These are phyloP conservation scores for Psophocarpus tetragonolobus DNA, from an alignment of 306 rosid genomes.

Conservation along the genomic window DNA sequence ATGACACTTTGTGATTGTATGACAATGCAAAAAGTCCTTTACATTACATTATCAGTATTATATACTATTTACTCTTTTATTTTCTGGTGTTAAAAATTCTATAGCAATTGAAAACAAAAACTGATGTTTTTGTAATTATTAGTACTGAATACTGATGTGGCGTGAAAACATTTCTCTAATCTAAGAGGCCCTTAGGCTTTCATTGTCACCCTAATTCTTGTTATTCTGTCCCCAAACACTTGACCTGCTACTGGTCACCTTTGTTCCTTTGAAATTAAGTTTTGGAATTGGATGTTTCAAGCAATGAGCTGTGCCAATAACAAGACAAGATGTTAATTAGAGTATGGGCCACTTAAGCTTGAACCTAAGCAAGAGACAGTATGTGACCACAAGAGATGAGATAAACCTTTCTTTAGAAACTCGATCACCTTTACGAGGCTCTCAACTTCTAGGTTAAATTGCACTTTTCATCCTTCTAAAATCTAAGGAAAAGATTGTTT, in stretches of 20 bases:
- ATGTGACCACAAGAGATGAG: slow-evolving; percentile 3
- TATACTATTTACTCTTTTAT: background rate
- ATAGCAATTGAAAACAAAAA: background rate
- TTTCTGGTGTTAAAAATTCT: background rate
- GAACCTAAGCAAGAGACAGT: slow-evolving; percentile 6
- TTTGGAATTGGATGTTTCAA: slow-evolving; percentile 19
- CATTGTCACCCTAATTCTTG: background rate
- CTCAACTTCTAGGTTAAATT: slow-evolving; percentile 19
- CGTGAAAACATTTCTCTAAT: background rate
- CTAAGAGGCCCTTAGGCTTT: background rate
- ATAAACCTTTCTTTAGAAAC: background rate
- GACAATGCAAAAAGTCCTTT: background rate
- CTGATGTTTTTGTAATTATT: background rate
- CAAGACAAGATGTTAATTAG: background rate
- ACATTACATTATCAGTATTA: background rate
- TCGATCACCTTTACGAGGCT: background rate
- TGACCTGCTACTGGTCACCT: background rate
- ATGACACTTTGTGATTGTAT: background rate
- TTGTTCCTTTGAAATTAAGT: slow-evolving; percentile 12
- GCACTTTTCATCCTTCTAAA: background rate
- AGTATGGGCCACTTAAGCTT: background rate
- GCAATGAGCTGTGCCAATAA: background rate
- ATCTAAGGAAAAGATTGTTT: background rate
- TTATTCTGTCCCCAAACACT: background rate
- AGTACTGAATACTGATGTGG: background rate